Conservation (phyloP, 1,284 basidiomycete species). For the Hymenochaete sp. region DNA sequence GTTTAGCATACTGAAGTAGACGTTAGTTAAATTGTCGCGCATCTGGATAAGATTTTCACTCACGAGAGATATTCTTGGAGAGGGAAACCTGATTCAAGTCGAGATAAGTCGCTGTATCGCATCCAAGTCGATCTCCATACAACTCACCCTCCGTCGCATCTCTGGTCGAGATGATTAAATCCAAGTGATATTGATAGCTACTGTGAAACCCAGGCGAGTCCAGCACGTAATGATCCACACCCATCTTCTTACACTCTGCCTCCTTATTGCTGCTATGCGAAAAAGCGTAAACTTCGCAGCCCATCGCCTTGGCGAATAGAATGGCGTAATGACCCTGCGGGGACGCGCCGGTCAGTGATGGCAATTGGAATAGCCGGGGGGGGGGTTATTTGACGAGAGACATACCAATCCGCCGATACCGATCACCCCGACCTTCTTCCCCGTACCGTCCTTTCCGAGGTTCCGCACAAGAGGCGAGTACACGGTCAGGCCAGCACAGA, state of each 20-base stretch:
- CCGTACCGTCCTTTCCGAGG: conserved; percentile 51
- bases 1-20: conserved; percentile 34
- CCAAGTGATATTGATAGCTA: conserved; percentile 37
- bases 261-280: conserved; percentile 56
- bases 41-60: conserved; percentile 1
- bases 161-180: conserved; percentile 52
- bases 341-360: conserved; percentile 19
- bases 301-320: conserved; percentile 49
- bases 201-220: conserved; percentile 40
- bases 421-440: conserved; percentile 59
- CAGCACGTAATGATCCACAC: conserved; percentile 45
- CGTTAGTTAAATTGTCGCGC: background rate
- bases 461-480: conserved; percentile 58
- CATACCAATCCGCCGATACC: conserved; percentile 52
- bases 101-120: too few species aligned
- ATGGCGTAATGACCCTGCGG: conserved; percentile 41
- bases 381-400: conserved; percentile 24
- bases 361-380: too few species aligned
- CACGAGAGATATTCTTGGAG: conserved; percentile 28
- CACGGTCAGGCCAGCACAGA: conserved; percentile 61
- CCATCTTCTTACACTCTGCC: conserved; percentile 56
- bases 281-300: conserved; percentile 57
- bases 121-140: too few species aligned
- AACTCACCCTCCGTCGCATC: conserved; percentile 27
- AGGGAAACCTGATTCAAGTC: too few species aligned